These are phyloP conservation scores for Thraustochytrium striatum DNA, from an alignment of 352 stramenopile genomes.

Conservation along the genomic window DNA sequence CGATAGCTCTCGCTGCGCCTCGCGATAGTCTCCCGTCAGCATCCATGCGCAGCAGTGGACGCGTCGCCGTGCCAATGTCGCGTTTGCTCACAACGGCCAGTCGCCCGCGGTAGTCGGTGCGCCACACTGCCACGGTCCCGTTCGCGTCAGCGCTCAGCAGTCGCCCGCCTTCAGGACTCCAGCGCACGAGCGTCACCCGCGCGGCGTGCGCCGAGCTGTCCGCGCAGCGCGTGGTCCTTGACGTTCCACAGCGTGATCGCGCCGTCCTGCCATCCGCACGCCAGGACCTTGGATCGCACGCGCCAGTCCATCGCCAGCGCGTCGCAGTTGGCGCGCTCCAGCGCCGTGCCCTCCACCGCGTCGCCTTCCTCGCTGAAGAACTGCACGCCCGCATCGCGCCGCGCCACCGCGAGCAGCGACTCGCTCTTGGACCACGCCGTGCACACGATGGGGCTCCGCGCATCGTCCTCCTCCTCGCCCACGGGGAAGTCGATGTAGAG, in stretches of 20 bases:
- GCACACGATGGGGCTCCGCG: constrained; percentile 51
- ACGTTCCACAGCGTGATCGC: constrained; percentile 52
- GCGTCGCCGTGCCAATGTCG: constrained; percentile 71
- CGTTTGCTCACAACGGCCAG: constrained; percentile 76
- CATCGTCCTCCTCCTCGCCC: background rate
- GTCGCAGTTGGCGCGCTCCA: constrained; percentile 69
- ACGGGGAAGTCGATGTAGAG: constrained; percentile 27
- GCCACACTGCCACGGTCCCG: constrained; percentile 49
- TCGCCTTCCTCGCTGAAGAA: constrained; percentile 65
- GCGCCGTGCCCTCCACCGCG: background rate
- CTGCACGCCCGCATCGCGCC: constrained; percentile 76
- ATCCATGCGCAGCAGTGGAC: constrained; percentile 20
- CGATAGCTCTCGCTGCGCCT: constrained; percentile 19
- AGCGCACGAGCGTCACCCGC: constrained; percentile 74
- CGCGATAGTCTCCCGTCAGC: background rate
- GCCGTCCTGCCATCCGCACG: constrained; percentile 66
- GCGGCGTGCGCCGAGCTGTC: constrained; percentile 69
- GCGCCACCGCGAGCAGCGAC: constrained; percentile 68
- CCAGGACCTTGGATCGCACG: constrained; percentile 68
- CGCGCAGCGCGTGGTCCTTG: constrained; percentile 56
- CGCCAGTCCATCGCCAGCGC: constrained; percentile 78
- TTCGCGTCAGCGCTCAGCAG: constrained; percentile 77
- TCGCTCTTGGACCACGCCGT: constrained; percentile 74
- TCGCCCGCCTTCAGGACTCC: constrained; percentile 74
- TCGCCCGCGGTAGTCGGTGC: constrained; percentile 60